A percentile compares a stretch with the other conserved stretches of the same genome.
Conservation (phyloP, 306 rosid species). For the Herpetospermum pedunculosum region DNA sequence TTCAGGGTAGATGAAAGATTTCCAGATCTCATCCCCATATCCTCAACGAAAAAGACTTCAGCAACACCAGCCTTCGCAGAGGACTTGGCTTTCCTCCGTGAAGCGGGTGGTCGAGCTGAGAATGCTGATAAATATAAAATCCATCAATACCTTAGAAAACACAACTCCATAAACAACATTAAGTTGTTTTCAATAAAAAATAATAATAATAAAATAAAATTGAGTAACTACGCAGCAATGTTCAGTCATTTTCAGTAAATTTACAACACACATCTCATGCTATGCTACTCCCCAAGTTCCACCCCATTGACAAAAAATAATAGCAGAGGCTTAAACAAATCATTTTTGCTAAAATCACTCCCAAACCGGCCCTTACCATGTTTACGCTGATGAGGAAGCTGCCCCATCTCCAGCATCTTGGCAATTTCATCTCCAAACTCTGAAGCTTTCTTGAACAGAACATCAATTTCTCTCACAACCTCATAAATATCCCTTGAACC, state of each 20-base stretch:
- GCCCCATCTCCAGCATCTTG: constrained; percentile 69
- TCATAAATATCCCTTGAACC: constrained; percentile 47
- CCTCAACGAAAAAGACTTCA: constrained; percentile 32
- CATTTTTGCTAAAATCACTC: too few species aligned
- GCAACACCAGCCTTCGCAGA: constrained; percentile 20
- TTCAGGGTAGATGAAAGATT: constrained; percentile 73
- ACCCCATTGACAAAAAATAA: neutral
- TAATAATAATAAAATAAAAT: too few species aligned
- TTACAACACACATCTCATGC: neutral
- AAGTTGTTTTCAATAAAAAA: neutral
- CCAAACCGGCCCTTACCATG: constrained; percentile 31
- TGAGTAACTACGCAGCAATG: neutral
- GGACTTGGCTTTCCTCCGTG: constrained; percentile 32
- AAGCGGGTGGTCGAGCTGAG: constrained; percentile 55
- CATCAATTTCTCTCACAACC: constrained; percentile 57
- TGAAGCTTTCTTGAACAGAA: constrained; percentile 62
- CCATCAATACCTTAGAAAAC: constrained; percentile 62
- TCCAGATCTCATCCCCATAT: constrained; percentile 30
- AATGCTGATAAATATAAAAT: constrained; percentile 36
- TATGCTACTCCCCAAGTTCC: neutral
- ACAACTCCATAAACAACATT: constrained; percentile 9
- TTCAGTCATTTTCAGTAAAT: neutral
- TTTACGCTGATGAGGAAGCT: constrained; percentile 48
- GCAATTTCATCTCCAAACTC: constrained; percentile 61
- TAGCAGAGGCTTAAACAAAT: too few species aligned